Evolutionary conservation across 331 rosid genomes (phyloP).

Genomic region (Malus hybrid): DNA sequence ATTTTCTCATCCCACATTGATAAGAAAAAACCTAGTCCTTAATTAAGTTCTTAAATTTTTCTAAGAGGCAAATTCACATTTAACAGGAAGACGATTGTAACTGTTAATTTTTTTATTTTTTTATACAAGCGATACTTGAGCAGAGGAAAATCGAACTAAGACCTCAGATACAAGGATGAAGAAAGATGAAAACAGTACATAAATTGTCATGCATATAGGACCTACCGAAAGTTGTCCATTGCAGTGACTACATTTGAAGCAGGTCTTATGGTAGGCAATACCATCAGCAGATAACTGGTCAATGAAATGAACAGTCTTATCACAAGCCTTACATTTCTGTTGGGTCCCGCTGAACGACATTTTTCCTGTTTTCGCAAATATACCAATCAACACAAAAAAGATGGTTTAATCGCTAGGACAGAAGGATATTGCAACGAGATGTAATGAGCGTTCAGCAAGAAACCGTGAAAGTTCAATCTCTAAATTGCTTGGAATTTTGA

Average conservation of each 20-base stretch:
- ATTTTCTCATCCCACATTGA: no score
- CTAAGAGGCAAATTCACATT: not conserved
- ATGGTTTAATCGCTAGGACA: not conserved
- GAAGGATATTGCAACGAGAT: not conserved
- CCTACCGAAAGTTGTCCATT: slow-evolving; percentile 51
- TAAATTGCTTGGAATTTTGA: not conserved
- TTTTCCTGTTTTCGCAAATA: not conserved
- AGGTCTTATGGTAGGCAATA: slow-evolving; percentile 40
- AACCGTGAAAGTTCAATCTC: slow-evolving; percentile 4
- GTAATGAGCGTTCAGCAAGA: slow-evolving; percentile 12
- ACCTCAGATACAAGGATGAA: no score
- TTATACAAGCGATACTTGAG: no score
- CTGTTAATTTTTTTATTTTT: not conserved
- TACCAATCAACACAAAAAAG: not conserved
- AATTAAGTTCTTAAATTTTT: not conserved
- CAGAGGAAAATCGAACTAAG: no score
- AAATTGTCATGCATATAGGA: no score
- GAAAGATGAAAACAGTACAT: no score
- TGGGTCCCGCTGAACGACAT: slow-evolving; percentile 76
- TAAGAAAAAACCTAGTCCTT: no score
- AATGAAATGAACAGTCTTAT: slow-evolving; percentile 57
- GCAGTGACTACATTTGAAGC: slow-evolving; percentile 71
- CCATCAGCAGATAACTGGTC: slow-evolving; percentile 60
- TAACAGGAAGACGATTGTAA: not conserved
- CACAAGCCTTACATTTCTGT: slow-evolving; percentile 71